A percentile compares a stretch with the other conserved stretches of the same genome.
phyloP scores from a whole-genome alignment of 1,284 basidiomycete genomes.

The Athelia psychrophila region DNA sequence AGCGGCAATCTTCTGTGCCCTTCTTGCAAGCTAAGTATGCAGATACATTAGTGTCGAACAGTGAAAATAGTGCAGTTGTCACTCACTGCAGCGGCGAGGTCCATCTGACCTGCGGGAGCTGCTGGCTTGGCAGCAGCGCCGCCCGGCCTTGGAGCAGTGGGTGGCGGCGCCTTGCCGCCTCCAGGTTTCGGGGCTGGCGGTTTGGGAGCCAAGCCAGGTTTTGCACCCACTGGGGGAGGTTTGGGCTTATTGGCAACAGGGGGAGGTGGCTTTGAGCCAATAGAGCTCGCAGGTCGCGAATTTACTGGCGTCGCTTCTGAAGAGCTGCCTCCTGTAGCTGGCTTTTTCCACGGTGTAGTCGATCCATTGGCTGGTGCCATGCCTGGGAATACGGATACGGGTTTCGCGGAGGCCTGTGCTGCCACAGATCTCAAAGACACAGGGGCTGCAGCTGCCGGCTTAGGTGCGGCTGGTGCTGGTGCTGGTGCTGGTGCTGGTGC shows the following conservation, averaged over 20 bases:
- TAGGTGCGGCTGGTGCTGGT: conserved; percentile 28
- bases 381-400: conserved; percentile 72
- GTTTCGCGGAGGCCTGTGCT: conserved; percentile 61
- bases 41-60: conserved; percentile 10
- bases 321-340: conserved; percentile 28
- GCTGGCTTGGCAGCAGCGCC: conserved; percentile 44
- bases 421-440: conserved; percentile 40
- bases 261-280: conserved; percentile 45
- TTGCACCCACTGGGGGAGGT: conserved; percentile 53
- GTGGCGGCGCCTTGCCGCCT: conserved; percentile 55
- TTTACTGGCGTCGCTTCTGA: conserved; percentile 42
- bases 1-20: conserved; percentile 62
- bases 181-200: conserved; percentile 22
- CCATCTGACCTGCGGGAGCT: conserved; percentile 63
- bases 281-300: conserved; percentile 54
- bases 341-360: conserved; percentile 72
- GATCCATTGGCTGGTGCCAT: conserved; percentile 64
- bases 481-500: conserved; percentile 37
- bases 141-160: conserved; percentile 51
- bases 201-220: conserved; percentile 42
- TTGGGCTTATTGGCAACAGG: conserved; percentile 52
- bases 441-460: conserved; percentile 30
- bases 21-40: conserved; percentile 56
- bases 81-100: conserved; percentile 78
- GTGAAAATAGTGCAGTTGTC: conserved; percentile 3